A percentile compares a stretch with the other conserved stretches of the same genome.
phyloP scores from a whole-genome alignment of 306 rosid species.

The Alnus rubra region DNA sequence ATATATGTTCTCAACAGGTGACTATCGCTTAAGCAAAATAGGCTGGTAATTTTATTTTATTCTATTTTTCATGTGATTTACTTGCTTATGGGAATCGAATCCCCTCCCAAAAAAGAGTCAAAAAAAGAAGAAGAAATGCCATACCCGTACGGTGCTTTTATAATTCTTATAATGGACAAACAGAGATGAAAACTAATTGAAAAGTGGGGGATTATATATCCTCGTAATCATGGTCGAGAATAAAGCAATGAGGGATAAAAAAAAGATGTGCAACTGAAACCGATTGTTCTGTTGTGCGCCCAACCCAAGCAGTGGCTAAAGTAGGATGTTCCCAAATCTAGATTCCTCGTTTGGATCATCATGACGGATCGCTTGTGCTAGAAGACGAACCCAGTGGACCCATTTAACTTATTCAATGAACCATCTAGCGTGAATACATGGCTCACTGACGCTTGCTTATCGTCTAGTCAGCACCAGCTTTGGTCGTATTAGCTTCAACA shows the following conservation, averaged over 20 bases:
- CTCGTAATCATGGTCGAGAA: background rate
- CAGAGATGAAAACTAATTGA: background rate
- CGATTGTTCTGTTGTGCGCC: background rate
- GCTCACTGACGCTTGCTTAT: background rate
- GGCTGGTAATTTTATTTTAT: no score
- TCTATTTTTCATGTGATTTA: background rate
- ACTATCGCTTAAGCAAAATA: no score
- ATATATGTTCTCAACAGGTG: no score
- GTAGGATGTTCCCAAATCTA: background rate
- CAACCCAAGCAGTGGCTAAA: background rate
- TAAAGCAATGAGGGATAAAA: background rate
- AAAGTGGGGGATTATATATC: slow-evolving; percentile 1
- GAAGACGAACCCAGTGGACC: background rate
- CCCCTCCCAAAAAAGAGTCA: no score
- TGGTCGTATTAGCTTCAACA: background rate
- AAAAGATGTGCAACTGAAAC: background rate
- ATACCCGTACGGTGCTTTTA: background rate
- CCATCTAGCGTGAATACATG: background rate
- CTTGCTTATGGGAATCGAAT: background rate
- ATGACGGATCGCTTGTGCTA: background rate
- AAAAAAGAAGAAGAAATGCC: background rate
- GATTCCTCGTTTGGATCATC: background rate
- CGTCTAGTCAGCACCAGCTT: background rate
- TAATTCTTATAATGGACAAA: background rate
- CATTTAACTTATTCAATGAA: background rate